phyloP scores from a whole-genome alignment of 1,139 yeast genomes.

The Wickerhamomyces sp. region DNA sequence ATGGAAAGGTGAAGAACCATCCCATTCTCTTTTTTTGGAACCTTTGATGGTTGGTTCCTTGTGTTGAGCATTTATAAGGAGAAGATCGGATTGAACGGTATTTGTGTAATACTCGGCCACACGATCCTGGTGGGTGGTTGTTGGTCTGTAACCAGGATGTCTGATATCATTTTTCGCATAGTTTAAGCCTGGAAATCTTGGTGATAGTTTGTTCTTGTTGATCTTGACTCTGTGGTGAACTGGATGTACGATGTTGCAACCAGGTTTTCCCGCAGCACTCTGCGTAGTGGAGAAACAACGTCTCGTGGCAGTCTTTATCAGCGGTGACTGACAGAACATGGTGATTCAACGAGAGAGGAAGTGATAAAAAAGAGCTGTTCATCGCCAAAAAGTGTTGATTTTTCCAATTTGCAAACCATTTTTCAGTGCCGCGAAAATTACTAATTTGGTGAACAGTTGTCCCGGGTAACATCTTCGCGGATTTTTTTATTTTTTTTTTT shows the following conservation, averaged over 20 bases:
- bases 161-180: constrained; percentile 65
- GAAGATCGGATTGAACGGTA: constrained; percentile 68
- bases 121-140: constrained; percentile 70
- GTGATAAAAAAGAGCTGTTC: no score
- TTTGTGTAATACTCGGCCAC: constrained; percentile 72
- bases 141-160: constrained; percentile 74
- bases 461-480: constrained; percentile 1
- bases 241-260: constrained; percentile 78
- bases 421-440: no score
- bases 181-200: constrained; percentile 62
- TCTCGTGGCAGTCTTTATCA: no score
- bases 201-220: constrained; percentile 64
- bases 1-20: constrained; percentile 84
- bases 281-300: constrained; percentile 20
- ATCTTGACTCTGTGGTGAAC: constrained; percentile 85
- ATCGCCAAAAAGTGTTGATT: no score
- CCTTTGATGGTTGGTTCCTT: constrained; percentile 50
- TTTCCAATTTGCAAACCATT: no score
- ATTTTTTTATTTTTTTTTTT: no score
- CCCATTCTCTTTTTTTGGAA: constrained; percentile 78
- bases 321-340: no score
- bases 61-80: constrained; percentile 75
- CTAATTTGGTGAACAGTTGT: no score
- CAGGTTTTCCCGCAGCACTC: constrained; percentile 45
- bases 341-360: no score